Evolutionary conservation across 192 early-diverging fungal genomes (phyloP).

Genomic region (Paraglomus brasilianum): DNA sequence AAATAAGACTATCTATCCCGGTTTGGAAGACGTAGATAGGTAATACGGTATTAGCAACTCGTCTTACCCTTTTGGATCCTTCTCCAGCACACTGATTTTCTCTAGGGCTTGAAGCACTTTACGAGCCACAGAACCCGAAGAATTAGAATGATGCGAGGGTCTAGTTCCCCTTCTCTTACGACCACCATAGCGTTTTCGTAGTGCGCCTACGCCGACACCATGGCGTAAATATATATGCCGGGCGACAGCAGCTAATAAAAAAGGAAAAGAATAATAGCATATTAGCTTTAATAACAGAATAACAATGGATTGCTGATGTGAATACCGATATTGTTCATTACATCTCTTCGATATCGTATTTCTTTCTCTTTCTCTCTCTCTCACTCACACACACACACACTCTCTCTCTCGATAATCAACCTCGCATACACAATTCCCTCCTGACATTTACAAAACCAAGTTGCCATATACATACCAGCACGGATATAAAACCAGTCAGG

Average conservation of each 20-base stretch:
- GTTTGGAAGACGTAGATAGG: not conserved
- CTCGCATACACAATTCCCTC: too few relatives aligned
- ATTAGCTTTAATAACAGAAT: not conserved
- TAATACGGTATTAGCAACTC: not conserved
- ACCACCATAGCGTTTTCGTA: constrained; percentile 94
- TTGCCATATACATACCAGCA: constrained; percentile 59
- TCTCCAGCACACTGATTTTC: constrained; percentile 97
- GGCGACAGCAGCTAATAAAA: constrained; percentile 75
- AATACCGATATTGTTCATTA: not conserved
- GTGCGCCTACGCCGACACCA: constrained; percentile 91
- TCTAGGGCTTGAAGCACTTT: constrained; percentile 98
- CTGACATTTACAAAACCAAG: not conserved
- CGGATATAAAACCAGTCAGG: constrained; percentile 99
- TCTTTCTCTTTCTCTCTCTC: not conserved
- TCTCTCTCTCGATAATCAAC: not conserved
- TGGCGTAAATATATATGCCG: constrained; percentile 98
- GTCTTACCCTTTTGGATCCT: constrained; percentile 77
- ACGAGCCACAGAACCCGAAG: constrained; percentile 90
- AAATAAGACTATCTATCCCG: not conserved
- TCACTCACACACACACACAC: not conserved
- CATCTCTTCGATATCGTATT: not conserved
- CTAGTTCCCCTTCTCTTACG: constrained; percentile 88
- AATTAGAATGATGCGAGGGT: constrained; percentile 85
- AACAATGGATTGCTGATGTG: not conserved
- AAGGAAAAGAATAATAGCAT: not conserved